Evolutionary conservation across 106 monocot genomes (phyloP).

Genomic region (Dendrobium nobile): DNA sequence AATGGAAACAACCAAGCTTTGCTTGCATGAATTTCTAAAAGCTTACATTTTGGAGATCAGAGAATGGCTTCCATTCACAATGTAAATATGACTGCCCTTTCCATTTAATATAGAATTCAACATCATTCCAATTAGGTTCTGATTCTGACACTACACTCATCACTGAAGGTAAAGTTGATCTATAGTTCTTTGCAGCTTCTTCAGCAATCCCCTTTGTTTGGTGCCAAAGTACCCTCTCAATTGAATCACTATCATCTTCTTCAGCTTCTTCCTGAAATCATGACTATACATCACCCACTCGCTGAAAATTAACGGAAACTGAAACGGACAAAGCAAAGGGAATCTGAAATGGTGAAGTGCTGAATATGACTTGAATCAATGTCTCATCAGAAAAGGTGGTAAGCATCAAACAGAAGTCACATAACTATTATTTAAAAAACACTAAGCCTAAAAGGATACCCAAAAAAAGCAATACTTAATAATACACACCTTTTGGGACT

Average conservation of each 20-base stretch:
- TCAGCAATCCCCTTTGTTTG: conserved; percentile 74
- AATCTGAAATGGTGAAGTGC: background rate
- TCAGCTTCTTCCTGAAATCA: conserved; percentile 62
- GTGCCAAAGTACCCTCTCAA: conserved; percentile 94
- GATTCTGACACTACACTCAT: conserved; percentile 28
- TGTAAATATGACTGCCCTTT: conserved; percentile 97
- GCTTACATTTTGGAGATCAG: conserved; percentile 87
- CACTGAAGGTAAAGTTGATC: conserved; percentile 53
- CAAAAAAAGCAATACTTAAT: background rate
- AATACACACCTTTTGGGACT: conserved; percentile 57
- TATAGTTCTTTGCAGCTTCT: conserved; percentile 59
- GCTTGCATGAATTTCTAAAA: background rate
- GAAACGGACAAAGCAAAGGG: background rate
- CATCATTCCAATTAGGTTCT: conserved; percentile 73
- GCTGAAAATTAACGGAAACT: background rate
- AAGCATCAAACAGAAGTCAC: background rate
- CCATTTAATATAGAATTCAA: conserved; percentile 95
- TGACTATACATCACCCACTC: conserved; percentile 1
- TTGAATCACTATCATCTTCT: conserved; percentile 90
- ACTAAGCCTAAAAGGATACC: background rate
- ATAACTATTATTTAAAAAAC: background rate
- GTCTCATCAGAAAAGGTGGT: background rate
- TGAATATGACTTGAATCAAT: conserved; percentile 1
- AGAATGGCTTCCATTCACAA: conserved; percentile 81
- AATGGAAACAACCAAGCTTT: background rate